Base-by-base conservation (phyloP, 2,329 filamentous ascomycete species). In the Microsporum ferrugineum region DNA sequence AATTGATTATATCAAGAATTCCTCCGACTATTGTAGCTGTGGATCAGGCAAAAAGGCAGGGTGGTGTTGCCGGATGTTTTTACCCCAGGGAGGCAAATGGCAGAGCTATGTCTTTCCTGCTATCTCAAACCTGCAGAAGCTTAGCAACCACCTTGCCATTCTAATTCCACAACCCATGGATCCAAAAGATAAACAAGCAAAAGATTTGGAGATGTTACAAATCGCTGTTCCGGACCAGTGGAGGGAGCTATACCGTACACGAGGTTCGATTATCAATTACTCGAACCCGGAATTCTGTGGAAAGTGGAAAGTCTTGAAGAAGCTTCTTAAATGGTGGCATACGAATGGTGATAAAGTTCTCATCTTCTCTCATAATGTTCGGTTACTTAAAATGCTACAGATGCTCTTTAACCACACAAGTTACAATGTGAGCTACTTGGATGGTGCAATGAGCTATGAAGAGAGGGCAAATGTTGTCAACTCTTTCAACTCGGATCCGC, bases 271-370 rank as follows among this genome's bases (percentile, higher is more conserved):
- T 62, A 75, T 88, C 58, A 88, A 87, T 67, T 86, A 91, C 58
- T 87, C 91, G 1, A 91, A 96, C 67, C 87, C 89, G 0, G 88
- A 95, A 61, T 96, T 91, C 66, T 99, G 94, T 69, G 94, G 94
- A 2, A 99, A 99, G 74, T 99, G 94, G 94, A 91, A 89, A 70
- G 84, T 99, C 0, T 73, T 99, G 34, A 89, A 86, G 71, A 91
- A 89, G 67, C 78, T 99, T 2, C 81, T 99, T 5, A 86, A 85
- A 60, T 92, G 94, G 72, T 99, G 94, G 94, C 84, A 96, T 70
- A 79, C 82, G 12, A 91, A 88, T 68, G 89, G 90, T 12, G 91
- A 96, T 75, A 99, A 97, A 73, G 94, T 96, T 0, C 81, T 99
- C 0, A 87, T 99, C 1, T 99, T 99, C 72, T 95, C 89, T 0